Percentiles rank a stretch among this genome's conserved stretches.
Evolutionary conservation across 495 filamentous ascomycete genomes (phyloP).

Genomic region (Chaetomium fimeti): DNA sequence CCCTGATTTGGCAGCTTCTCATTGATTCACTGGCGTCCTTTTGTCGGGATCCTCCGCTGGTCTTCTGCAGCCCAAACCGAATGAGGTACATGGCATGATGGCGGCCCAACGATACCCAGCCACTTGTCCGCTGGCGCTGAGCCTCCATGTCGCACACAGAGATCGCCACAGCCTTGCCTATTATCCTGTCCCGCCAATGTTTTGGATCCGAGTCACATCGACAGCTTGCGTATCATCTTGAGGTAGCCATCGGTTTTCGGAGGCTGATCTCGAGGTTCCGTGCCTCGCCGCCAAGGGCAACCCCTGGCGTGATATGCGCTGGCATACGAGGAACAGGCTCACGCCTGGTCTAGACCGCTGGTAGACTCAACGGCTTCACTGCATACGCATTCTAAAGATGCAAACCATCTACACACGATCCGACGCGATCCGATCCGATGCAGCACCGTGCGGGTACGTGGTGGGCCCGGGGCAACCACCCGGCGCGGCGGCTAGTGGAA

Average conservation of each 20-base stretch:
- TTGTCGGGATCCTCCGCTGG: neutral
- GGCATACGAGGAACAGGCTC: neutral
- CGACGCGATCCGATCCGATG: conserved; percentile 1
- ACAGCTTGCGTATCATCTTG: too few relatives aligned
- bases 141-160: too few relatives aligned
- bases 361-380: neutral
- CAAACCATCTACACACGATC: neutral
- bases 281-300: neutral
- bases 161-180: too few relatives aligned
- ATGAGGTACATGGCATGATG: too few relatives aligned
- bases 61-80: neutral
- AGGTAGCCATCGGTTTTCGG: neutral
- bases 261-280: neutral
- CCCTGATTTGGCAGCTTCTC: neutral
- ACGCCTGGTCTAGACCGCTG: neutral
- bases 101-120: too few relatives aligned
- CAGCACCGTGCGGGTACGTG: neutral
- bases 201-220: too few relatives aligned
- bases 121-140: too few relatives aligned
- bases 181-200: too few relatives aligned
- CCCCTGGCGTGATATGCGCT: neutral
- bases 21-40: neutral
- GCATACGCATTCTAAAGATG: neutral
- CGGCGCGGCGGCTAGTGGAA: neutral
- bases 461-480: neutral